These are phyloP conservation scores for Ophiostoma ulmi DNA, from an alignment of 2,329 filamentous ascomycete species.

Conservation along the genomic window DNA sequence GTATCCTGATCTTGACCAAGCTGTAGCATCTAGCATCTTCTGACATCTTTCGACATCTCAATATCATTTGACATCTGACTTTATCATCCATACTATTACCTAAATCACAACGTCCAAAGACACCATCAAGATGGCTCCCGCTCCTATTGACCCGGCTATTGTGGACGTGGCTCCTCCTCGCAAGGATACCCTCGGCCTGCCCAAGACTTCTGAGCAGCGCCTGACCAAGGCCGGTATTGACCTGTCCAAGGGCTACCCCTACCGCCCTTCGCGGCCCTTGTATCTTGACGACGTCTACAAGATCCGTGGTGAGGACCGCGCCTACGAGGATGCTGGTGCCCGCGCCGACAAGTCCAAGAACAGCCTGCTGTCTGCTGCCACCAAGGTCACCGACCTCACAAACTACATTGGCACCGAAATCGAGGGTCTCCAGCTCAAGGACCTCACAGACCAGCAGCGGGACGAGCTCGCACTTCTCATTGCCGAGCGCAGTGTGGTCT, in stretches of 20 bases:
- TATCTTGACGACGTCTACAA: slow-evolving; percentile 65
- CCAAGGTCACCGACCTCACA: slow-evolving; percentile 58
- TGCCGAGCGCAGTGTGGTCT: slow-evolving; percentile 61
- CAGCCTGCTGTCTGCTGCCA: slow-evolving; percentile 55
- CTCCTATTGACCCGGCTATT: slow-evolving; percentile 57
- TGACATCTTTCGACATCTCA: background rate
- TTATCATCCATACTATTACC: background rate
- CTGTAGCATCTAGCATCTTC: background rate
- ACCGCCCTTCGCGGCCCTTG: slow-evolving; percentile 60
- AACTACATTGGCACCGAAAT: slow-evolving; percentile 61
- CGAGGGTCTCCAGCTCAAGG: slow-evolving; percentile 57
- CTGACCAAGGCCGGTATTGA: slow-evolving; percentile 66
- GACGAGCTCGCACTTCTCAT: slow-evolving; percentile 60
- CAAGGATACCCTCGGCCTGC: slow-evolving; percentile 61
- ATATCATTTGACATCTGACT: background rate
- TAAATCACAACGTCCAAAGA: background rate
- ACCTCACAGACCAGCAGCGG: slow-evolving; percentile 53
- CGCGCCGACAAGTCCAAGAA: slow-evolving; percentile 62
- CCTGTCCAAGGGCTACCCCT: slow-evolving; percentile 65
- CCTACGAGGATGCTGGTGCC: slow-evolving; percentile 56
- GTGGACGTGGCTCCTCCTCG: slow-evolving; percentile 56
- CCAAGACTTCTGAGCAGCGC: slow-evolving; percentile 50
- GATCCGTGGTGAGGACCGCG: slow-evolving; percentile 54
- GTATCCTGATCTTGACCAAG: background rate
- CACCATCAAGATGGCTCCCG: slow-evolving; percentile 42